Evolutionary conservation across 2,329 filamentous ascomycete genomes (phyloP), one percentile per base, ranked within the genome.

Genomic region (Clarireedia hainanense): DNA sequence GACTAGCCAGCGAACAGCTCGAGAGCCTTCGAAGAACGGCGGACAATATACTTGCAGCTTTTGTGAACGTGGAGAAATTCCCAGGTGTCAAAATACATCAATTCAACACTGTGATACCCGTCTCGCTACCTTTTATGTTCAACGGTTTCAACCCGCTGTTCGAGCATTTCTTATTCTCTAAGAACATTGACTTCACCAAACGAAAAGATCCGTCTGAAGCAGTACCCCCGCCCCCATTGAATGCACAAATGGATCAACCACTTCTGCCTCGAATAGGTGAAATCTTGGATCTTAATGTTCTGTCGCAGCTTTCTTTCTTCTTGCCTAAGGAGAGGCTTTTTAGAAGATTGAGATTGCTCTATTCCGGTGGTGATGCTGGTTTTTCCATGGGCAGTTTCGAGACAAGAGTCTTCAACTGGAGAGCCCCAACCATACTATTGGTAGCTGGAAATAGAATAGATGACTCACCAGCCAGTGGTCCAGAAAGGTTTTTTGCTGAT

Each of bases 361-460:
- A 90, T 66, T 85, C 83, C 1, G 87, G 86, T 5, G 83, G 80
- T 47, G 79, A 82, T 26, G 81, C 85, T 12, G 87, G 87, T 5
- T 91, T 89, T 70, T 88, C 85, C 20, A 86, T 90, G 81, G 85
- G 86, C 23, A 85, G 83, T 55, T 89, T 90, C 60, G 84, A 89
- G 66, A 79, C 83, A 20, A 85, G 84, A 62, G 83, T 89, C 2
- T 87, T 90, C 71, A 87, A 90, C 67, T 91, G 87, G 86, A 76
- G 80, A 43, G 86, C 86, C 0, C 87, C 87, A 0, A 89, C 87
- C 0, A 80, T 91, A 17, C 74, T 91, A 10, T 76, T 91, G 1
- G 82, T 90, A 1, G 80, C 80, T 20, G 87, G 87, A 20, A 80
- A 77, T 4, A 77, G 84, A 5, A 74, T 90, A 6, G 69, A 74